Base-by-base conservation (phyloP, 2,329 filamentous ascomycete species). In the Colletotrichum cordylinicola region DNA sequence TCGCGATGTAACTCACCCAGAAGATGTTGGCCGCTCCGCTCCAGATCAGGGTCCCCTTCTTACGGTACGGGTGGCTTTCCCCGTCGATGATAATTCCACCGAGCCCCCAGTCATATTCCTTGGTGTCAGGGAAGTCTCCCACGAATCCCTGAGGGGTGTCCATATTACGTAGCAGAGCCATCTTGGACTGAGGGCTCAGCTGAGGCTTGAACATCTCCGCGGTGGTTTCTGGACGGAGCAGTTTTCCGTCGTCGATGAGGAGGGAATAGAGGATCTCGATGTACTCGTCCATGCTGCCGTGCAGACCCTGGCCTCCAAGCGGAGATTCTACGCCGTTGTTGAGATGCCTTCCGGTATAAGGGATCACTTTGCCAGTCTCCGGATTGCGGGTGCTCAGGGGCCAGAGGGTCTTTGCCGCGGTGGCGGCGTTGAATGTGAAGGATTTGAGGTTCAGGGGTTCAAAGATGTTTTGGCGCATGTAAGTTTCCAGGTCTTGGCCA, bases 161-260 rank as follows among this genome's bases (percentile, higher is more conserved):
- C 64, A 83, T 82, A 16, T 77, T 72, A 37, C 80, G 80, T 29
- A 83, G 77, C 8, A 81, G 77, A 80, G 0, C 33, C 27, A 9
- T 16, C 7, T 70, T 70, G 0, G 69, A 58, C n/a, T 18, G 21
- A 1, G 24, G 0, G 1, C 33, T 48, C 0, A 91, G 85, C 61
- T 89, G 89, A 0, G 88, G 83, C 62, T 81, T 77, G 78, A 90
- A 90, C 81, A 91, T 84, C 64, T 82, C 78, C 1, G 86, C 82
- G 0, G 87, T 83, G 0, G 85, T 88, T 12, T 81, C 81, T 0
- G 82, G 81, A 27, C 81, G 84, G 6, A 91, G 83, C 0, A 91
- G 77, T 37, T 84, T 86, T 2, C 85, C 87, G 70, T 91, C 89
- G 31, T 66, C 48, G n/a, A 31, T 10, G 60, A 90, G 82, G 2